phyloP scores from a whole-genome alignment of 2,329 filamentous ascomycete genomes.

The Botrytis porri region DNA sequence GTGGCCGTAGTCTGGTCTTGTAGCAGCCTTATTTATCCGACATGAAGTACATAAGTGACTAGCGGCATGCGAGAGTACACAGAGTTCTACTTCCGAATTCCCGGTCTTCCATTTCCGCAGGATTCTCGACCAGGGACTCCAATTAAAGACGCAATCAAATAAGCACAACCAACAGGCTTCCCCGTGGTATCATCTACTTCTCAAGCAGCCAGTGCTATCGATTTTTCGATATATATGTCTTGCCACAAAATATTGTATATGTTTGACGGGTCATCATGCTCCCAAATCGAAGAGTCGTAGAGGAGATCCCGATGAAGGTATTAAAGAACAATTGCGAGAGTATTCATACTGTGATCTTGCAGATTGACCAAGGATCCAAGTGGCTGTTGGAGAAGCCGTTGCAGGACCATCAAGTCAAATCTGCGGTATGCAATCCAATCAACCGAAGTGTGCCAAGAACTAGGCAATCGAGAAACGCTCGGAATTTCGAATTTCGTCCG shows the following conservation, averaged over 20 bases:
- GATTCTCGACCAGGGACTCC: neutral
- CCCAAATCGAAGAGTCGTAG: too few relatives aligned
- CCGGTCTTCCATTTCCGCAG: neutral
- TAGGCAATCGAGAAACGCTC: neutral
- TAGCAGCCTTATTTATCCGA: too few relatives aligned
- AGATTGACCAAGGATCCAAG: neutral
- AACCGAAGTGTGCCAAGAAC: too few relatives aligned
- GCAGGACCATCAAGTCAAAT: too few relatives aligned
- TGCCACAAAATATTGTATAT: neutral
- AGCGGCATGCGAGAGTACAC: neutral
- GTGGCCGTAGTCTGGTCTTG: too few relatives aligned
- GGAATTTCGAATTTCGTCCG: neutral
- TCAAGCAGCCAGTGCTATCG: conserved; percentile 40
- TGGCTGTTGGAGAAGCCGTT: too few relatives aligned
- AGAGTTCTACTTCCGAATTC: neutral
- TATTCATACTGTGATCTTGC: fast-evolving
- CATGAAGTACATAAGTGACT: fast-evolving
- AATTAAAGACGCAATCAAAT: neutral
- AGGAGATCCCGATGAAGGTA: neutral
- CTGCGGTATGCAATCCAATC: too few relatives aligned
- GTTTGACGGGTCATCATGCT: neutral
- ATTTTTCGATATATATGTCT: neutral
- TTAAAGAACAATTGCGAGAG: neutral
- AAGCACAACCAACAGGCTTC: fast-evolving
- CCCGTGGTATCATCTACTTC: conserved; percentile 33